A percentile compares a stretch with the other conserved stretches of the same genome.
Conservation (phyloP, 192 early-diverging fungal species). For the Umbelopsis sp. region DNA sequence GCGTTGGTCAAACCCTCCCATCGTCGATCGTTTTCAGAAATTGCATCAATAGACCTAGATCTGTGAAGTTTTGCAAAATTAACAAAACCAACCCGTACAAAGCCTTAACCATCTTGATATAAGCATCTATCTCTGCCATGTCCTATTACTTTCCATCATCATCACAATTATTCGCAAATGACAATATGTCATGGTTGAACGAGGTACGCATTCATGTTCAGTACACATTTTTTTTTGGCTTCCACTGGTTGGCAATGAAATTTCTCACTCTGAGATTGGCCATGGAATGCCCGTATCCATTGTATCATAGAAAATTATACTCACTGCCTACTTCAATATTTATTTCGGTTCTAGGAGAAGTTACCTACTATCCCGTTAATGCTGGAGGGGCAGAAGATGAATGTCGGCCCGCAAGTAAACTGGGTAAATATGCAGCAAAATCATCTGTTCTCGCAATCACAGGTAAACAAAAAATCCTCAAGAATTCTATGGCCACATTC, state of each 20-base stretch:
- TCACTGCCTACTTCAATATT: neutral
- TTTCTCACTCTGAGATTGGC: neutral
- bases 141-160: constrained; percentile 9
- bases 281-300: neutral
- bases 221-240: neutral
- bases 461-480: neutral
- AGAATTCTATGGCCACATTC: neutral
- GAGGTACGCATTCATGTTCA: neutral
- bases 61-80: too few relatives aligned
- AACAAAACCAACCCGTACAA: neutral
- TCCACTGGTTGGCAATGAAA: neutral
- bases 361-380: neutral
- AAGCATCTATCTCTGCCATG: neutral
- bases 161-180: constrained; percentile 3
- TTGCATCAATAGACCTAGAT: too few relatives aligned
- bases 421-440: constrained; percentile 1
- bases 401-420: neutral
- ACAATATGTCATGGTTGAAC: constrained; percentile 4
- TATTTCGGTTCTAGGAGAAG: neutral
- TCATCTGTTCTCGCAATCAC: constrained; percentile 5
- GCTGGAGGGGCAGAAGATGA: neutral
- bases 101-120: neutral
- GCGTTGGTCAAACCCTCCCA: too few relatives aligned
- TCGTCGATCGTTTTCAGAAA: too few relatives aligned
- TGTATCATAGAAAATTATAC: neutral